A percentile compares a stretch with the other conserved stretches of the same genome.
Evolutionary conservation across 192 early-diverging fungal species (phyloP).

Genomic region (Linnemannia hyalina): DNA sequence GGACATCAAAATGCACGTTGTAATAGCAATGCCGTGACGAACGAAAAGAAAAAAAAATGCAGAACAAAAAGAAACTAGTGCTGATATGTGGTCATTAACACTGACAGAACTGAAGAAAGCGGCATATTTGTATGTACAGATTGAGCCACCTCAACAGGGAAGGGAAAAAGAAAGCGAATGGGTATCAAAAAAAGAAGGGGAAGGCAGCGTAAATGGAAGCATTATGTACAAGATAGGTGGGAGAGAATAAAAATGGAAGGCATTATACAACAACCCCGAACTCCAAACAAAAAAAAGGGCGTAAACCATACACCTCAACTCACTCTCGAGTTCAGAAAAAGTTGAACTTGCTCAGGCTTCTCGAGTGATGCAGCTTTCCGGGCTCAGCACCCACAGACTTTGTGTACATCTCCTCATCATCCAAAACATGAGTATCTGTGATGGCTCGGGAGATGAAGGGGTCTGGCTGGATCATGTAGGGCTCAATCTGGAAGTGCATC

Average conservation of each 20-base stretch:
- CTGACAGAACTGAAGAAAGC: neutral
- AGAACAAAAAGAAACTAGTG: too few relatives aligned
- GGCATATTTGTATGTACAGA: neutral
- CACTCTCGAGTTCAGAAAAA: constrained; percentile 15
- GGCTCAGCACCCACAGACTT: constrained; percentile 59
- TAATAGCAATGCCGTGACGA: too few relatives aligned
- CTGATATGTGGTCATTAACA: too few relatives aligned
- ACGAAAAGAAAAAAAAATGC: too few relatives aligned
- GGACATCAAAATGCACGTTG: too few relatives aligned
- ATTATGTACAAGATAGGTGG: neutral
- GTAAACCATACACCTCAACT: neutral
- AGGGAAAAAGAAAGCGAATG: neutral
- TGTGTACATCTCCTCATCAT: constrained; percentile 57
- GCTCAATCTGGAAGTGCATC: constrained; percentile 65
- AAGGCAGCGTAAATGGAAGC: neutral
- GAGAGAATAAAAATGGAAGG: neutral
- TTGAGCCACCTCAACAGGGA: neutral
- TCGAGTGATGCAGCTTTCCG: constrained; percentile 38
- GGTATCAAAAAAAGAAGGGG: neutral
- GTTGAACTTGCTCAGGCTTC: constrained; percentile 50
- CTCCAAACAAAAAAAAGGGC: neutral
- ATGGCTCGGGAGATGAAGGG: constrained; percentile 50
- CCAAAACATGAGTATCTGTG: constrained; percentile 46
- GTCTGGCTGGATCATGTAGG: constrained; percentile 54
- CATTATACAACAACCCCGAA: neutral